Base-by-base conservation (phyloP, 1,284 basidiomycete genomes). In the Apiotrichum gamsii region DNA sequence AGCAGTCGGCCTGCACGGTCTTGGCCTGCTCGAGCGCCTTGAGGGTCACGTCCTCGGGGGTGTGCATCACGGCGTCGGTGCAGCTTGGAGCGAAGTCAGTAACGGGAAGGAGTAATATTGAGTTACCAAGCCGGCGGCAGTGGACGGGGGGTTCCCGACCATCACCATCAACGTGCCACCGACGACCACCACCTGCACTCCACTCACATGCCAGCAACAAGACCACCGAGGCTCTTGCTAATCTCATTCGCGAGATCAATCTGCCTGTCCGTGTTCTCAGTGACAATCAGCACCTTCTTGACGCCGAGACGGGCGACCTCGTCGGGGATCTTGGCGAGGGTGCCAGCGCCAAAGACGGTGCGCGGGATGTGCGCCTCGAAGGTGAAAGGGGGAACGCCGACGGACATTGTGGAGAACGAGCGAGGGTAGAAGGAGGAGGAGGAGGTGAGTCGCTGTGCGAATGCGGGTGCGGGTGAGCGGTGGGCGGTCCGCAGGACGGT, bases 11-110 rank as follows among this genome's bases (percentile, higher is more conserved):
- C n/a, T 63, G 54, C 10, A 69, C 51, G 19, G 61, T 52, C 43
- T 67, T 55, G 1, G 60, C 69, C 30, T 68, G 51, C 19, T 60
- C 46, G 32, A 54, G 52, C 21, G 52, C 52, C 49, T 74, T 71
- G 21, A 65, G 53, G 14, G 76, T 76, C 8, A 76, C 67, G 24
- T 74, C 51, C 42, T 67, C 64, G 9, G 76, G 76, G 1, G 75
- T 77, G 61, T 76, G 75, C 75, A 76, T 76, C 1, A 69, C 70
- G 1, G 75, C 75, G 28, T 72, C 70, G 25, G 59, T 61, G 58
- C 65, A 72, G 29, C 49, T 50, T 36, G 11, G n/a, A n/a, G n/a
- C n/a, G 2, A n/a, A n/a, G n/a, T n/a, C n/a, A n/a, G n/a, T n/a
- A n/a, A n/a, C n/a, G n/a, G n/a, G n/a, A n/a, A 31, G 5, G 18